phyloP scores from a whole-genome alignment of 2,329 filamentous ascomycete genomes.

The Elsinoe batatas region DNA sequence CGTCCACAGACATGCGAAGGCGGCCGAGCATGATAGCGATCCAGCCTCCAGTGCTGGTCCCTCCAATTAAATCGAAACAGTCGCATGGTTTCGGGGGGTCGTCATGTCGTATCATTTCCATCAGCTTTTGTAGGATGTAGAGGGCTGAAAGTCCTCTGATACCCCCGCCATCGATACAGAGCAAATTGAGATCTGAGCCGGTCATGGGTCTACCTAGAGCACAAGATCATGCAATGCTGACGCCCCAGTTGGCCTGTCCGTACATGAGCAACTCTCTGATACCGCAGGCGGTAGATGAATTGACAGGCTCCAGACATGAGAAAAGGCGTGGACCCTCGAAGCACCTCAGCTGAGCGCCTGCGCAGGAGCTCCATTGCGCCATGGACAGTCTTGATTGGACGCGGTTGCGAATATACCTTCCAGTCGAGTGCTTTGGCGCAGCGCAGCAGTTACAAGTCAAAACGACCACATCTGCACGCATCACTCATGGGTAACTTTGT shows the following conservation, averaged over 20 bases:
- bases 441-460: no score
- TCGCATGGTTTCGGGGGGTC: slow-evolving; percentile 28
- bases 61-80: slow-evolving; percentile 34
- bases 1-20: slow-evolving; percentile 16
- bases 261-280: not conserved
- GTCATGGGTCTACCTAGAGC: slow-evolving; percentile 50
- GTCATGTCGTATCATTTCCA: slow-evolving; percentile 25
- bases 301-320: no score
- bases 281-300: no score
- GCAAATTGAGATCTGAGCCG: slow-evolving; percentile 8
- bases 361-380: no score
- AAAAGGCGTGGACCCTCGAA: no score
- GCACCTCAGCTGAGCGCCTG: no score
- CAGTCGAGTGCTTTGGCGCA: no score
- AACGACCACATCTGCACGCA: no score
- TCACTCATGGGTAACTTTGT: no score
- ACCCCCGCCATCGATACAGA: slow-evolving; percentile 31
- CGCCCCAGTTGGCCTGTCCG: no score
- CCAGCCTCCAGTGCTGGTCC: slow-evolving; percentile 31
- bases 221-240: not conserved
- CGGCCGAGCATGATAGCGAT: slow-evolving; percentile 19
- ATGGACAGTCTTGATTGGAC: no score
- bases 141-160: slow-evolving; percentile 32
- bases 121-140: slow-evolving; percentile 28
- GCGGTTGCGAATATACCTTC: no score